Conservation (phyloP, 352 stramenopile genomes). For the Phytopythium sindhum region DNA sequence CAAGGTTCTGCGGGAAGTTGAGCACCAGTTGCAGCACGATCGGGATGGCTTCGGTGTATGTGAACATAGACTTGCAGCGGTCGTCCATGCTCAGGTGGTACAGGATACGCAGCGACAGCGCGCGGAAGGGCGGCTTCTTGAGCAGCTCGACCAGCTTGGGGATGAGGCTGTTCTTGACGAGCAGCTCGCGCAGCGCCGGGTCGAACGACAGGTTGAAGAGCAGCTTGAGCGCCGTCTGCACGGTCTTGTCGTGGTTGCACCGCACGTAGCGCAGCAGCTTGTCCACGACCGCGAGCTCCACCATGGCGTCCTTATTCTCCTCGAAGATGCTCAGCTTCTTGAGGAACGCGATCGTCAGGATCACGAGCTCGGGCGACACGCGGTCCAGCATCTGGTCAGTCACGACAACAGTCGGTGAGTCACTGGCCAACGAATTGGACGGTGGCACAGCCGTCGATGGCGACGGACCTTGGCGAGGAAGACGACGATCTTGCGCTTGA, state of each 20-base stretch:
- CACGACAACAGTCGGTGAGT: conserved; percentile 13
- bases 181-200: conserved; percentile 70
- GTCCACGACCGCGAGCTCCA: conserved; percentile 74
- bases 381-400: conserved; percentile 72
- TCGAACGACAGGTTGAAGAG: conserved; percentile 97
- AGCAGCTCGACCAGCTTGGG: conserved; percentile 91
- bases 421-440: background rate
- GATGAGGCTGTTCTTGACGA: conserved; percentile 88
- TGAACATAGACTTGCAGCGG: conserved; percentile 94
- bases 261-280: conserved; percentile 77
- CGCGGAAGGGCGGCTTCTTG: conserved; percentile 90
- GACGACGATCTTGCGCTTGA: conserved; percentile 90
- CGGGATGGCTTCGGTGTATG: conserved; percentile 92
- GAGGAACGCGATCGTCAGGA: conserved; percentile 89
- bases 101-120: conserved; percentile 85
- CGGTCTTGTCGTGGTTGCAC: conserved; percentile 84
- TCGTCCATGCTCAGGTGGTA: conserved; percentile 96
- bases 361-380: conserved; percentile 85
- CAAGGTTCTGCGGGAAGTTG: conserved; percentile 90
- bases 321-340: conserved; percentile 95
- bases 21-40: conserved; percentile 94
- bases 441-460: background rate
- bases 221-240: conserved; percentile 83
- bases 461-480: conserved; percentile 66
- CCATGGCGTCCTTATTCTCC: conserved; percentile 93